Base-by-base conservation (phyloP, 441 rosid species). In the Dalechampia spathulata region DNA sequence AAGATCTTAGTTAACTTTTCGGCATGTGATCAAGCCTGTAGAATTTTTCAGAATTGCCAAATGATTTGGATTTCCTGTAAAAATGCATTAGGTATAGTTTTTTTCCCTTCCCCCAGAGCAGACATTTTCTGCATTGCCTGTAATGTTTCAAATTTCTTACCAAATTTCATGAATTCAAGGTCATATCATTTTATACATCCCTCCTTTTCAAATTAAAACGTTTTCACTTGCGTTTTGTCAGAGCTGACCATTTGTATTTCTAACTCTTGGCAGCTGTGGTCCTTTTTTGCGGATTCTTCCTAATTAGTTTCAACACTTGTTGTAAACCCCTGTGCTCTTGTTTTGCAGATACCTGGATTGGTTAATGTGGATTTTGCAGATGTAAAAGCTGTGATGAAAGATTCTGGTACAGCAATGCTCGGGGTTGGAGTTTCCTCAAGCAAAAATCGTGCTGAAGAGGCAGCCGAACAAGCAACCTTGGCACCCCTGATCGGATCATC, bases 361-460 rank as follows among this genome's bases (percentile, higher is more conserved):
- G 96, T 92, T 60, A 92, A 92, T 78, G 98, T 92, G 55, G 96
- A 92, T 64, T 88, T 92, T 72, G 98, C 99, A 13, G 96, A 92
- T 80, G 96, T 88, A 45, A 86, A 80, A 78, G 96, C 98, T 12
- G 95, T 86, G 40, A 92, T 88, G 96, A 85, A 88, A 73, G 82
- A 88, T 70, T 88, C 98, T 13, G 98, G 96, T 48, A 88, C 98
- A 44, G 99, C 99, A 60, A 92, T 92, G 99, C 99, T 92, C 7
- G 96, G 99, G 13, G 95, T 92, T 12, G 99, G 99, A 55, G 90
- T 85, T 63, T 88, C 99, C 55, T 88, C 96, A 40, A 76, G 99
- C 85, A 92, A 88, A 69, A 88, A 92, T 68, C 91, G 99, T 55
- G 99, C 99, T 56, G 96, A 83, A 83, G 99, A 88, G 74, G 99